These are phyloP conservation scores for Aspergillus uvarum DNA, from an alignment of 2,329 filamentous ascomycete genomes.

Conservation along the genomic window DNA sequence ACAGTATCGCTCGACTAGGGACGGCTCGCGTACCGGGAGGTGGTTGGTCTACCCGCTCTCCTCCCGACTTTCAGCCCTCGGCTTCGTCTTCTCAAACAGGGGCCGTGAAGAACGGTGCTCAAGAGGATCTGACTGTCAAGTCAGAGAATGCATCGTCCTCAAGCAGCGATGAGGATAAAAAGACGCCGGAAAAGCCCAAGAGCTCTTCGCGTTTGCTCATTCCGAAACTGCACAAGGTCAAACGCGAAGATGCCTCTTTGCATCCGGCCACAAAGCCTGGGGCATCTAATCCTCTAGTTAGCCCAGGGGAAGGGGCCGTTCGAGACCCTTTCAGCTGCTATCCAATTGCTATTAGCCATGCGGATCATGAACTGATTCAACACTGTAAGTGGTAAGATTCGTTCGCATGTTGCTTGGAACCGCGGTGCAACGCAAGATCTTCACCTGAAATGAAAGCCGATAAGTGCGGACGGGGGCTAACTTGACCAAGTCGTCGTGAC, in stretches of 20 bases:
- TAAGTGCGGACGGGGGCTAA: conserved; percentile 18
- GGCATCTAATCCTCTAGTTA: conserved; percentile 15
- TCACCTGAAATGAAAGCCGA: neutral
- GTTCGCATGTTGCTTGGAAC: neutral
- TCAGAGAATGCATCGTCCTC: conserved; percentile 8
- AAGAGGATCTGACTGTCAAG: conserved; percentile 6
- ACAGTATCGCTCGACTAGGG: conserved; percentile 33
- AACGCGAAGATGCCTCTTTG: conserved; percentile 16
- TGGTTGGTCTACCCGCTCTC: conserved; percentile 23
- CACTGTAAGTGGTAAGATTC: conserved; percentile 29
- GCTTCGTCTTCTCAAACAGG: conserved; percentile 12
- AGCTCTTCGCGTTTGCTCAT: conserved; percentile 7
- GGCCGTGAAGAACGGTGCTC: conserved; percentile 9
- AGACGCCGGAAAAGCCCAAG: conserved; percentile 5
- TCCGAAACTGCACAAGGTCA: conserved; percentile 15
- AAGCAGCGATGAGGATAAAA: conserved; percentile 12
- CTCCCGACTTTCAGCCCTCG: conserved; percentile 7
- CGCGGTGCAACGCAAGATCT: neutral
- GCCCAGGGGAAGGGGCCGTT: conserved; percentile 18
- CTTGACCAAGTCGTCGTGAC: conserved; percentile 28
- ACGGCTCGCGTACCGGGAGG: conserved; percentile 28
- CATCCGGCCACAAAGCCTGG: conserved; percentile 2
- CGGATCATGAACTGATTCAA: conserved; percentile 32
- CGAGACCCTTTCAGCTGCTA: conserved; percentile 31
- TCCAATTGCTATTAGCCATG: conserved; percentile 25